phyloP scores from a whole-genome alignment of 768 basidiomycete species.

The Amanita brunnescens region DNA sequence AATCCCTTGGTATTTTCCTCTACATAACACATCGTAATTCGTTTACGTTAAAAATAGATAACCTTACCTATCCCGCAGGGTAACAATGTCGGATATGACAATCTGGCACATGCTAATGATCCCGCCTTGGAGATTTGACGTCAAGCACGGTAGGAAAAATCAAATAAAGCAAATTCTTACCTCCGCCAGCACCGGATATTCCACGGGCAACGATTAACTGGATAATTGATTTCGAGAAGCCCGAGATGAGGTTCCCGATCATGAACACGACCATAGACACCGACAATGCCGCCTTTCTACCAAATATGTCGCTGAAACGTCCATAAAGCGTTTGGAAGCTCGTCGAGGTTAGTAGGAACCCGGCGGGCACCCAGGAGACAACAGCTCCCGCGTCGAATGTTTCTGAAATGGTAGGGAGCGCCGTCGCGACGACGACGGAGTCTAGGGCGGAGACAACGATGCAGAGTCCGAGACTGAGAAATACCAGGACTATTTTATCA shows the following conservation, averaged over 20 bases:
- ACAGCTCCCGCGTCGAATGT: conserved; percentile 58
- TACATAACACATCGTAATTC: conserved; percentile 14
- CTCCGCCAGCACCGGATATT: conserved; percentile 62
- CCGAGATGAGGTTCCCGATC: conserved; percentile 56
- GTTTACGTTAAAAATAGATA: neutral
- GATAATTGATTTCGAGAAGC: conserved; percentile 54
- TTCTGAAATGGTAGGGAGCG: conserved; percentile 61
- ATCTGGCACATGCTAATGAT: conserved; percentile 65
- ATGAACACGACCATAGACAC: conserved; percentile 56
- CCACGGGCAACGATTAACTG: conserved; percentile 65
- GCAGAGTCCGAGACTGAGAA: conserved; percentile 51
- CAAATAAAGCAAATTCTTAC: conserved; percentile 13
- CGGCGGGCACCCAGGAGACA: conserved; percentile 65
- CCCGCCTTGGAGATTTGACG: conserved; percentile 29
- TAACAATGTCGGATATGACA: conserved; percentile 65
- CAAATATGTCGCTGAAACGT: conserved; percentile 59
- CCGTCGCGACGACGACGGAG: conserved; percentile 67
- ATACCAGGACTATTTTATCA: conserved; percentile 53
- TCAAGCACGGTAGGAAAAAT: neutral
- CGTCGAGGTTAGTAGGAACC: conserved; percentile 60
- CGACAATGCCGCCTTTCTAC: conserved; percentile 51
- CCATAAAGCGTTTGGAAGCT: conserved; percentile 56
- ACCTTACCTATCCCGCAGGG: conserved; percentile 50
- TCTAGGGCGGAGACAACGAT: conserved; percentile 56
- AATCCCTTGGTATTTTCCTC: conserved; percentile 74